Evolutionary conservation across 768 basidiomycete species (phyloP).

Genomic region (Xerocomellus amylosporus): DNA sequence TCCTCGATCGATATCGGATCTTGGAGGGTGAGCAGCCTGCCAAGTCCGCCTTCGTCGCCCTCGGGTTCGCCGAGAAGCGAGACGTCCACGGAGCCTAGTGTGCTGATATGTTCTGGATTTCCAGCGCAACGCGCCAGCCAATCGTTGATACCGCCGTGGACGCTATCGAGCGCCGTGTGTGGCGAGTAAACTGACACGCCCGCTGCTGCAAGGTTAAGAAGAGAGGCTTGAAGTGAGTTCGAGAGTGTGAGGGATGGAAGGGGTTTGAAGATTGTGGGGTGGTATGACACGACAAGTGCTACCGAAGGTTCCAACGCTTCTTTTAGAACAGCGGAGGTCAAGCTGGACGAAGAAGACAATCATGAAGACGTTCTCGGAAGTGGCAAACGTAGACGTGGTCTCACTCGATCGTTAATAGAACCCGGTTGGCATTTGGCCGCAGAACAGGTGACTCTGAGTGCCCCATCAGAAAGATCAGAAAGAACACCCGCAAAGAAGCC

Average conservation of each 20-base stretch:
- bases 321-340: conserved; percentile 66
- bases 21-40: conserved; percentile 62
- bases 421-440: conserved; percentile 43
- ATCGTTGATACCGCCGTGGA: conserved; percentile 84
- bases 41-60: conserved; percentile 56
- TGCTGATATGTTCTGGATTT: conserved; percentile 30
- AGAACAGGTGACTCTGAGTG: conserved; percentile 51
- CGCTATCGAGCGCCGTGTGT: conserved; percentile 86
- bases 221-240: conserved; percentile 74
- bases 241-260: conserved; percentile 73
- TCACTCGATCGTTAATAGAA: conserved; percentile 74
- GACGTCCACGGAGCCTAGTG: conserved; percentile 25
- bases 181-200: conserved; percentile 87
- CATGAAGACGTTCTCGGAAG: conserved; percentile 11
- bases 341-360: conserved; percentile 42
- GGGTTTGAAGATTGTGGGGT: conserved; percentile 79
- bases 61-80: conserved; percentile 41
- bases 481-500: not conserved
- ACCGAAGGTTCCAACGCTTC: conserved; percentile 64
- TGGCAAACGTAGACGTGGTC: conserved; percentile 14
- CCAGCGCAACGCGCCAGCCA: conserved; percentile 69
- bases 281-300: conserved; percentile 76
- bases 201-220: conserved; percentile 75
- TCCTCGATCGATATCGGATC: conserved; percentile 57
- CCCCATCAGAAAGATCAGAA: conserved; percentile 9